A percentile compares a stretch with the other conserved stretches of the same genome.
Conservation (phyloP, 2,329 filamentous ascomycete genomes). For the Fusarium sp. region DNA sequence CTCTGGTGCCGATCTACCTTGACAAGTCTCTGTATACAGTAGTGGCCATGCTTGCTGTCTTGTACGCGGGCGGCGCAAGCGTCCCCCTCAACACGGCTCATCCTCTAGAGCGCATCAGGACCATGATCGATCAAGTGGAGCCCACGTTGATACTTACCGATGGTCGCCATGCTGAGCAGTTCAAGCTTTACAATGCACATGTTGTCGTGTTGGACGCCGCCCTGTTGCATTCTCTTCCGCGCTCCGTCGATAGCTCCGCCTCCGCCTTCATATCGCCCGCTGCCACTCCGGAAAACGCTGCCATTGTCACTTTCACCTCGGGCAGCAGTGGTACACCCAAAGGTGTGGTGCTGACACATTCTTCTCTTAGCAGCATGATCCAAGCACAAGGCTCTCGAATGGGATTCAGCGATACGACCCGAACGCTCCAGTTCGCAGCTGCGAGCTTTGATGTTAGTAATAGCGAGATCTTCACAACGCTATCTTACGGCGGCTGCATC, state of each 20-base stretch:
- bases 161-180: conserved; percentile 4
- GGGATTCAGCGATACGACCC: conserved; percentile 4
- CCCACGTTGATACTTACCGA: conserved; percentile 11
- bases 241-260: not conserved
- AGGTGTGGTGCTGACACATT: conserved; percentile 8
- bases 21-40: conserved; percentile 43
- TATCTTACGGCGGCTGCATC: conserved; percentile 8
- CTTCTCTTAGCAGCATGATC: conserved; percentile 10
- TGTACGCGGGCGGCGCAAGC: conserved; percentile 43
- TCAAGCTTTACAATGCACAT: conserved; percentile 8
- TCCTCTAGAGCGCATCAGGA: conserved; percentile 12
- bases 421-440: conserved; percentile 8
- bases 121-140: conserved; percentile 12
- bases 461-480: conserved; percentile 7
- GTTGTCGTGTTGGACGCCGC: conserved; percentile 4
- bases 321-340: conserved; percentile 12
- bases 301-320: conserved; percentile 7
- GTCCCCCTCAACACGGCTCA: conserved; percentile 32
- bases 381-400: conserved; percentile 6
- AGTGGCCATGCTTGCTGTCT: conserved; percentile 41
- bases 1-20: conserved; percentile 36
- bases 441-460: conserved; percentile 6
- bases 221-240: conserved; percentile 10
- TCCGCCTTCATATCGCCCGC: conserved; percentile 1
- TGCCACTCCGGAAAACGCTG: conserved; percentile 7